A percentile compares a stretch with the other conserved stretches of the same genome.
Evolutionary conservation across 805 yeast genomes (phyloP).

Genomic region (Wickerhamomyces kurtzmanii): DNA sequence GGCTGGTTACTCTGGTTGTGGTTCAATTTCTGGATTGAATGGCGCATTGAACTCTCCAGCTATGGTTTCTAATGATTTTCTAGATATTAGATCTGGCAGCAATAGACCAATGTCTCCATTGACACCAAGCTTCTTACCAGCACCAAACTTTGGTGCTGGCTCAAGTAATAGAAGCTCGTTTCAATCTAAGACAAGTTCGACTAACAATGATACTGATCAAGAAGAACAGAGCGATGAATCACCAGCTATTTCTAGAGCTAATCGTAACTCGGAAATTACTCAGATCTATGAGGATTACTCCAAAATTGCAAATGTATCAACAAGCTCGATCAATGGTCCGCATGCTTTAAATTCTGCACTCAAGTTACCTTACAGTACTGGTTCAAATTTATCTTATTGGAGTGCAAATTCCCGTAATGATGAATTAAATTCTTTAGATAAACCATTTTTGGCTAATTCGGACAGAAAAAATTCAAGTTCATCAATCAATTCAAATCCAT

Average conservation of each 20-base stretch:
- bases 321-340: background rate
- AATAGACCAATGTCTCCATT: conserved; percentile 21
- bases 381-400: too few species aligned
- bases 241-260: conserved; percentile 4
- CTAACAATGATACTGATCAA: conserved; percentile 8
- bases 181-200: conserved; percentile 11
- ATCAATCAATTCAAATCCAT: background rate
- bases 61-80: conserved; percentile 23
- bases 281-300: conserved; percentile 23
- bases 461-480: conserved; percentile 2
- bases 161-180: conserved; percentile 11
- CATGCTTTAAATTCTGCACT: conserved; percentile 3
- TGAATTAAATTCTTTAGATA: conserved; percentile 3
- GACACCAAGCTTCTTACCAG: conserved; percentile 27
- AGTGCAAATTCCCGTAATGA: too few species aligned
- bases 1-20: conserved; percentile 69
- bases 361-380: too few species aligned
- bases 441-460: conserved; percentile 1
- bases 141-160: conserved; percentile 15
- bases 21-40: conserved; percentile 51
- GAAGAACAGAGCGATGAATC: conserved; percentile 6
- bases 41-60: conserved; percentile 51
- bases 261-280: conserved; percentile 16
- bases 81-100: conserved; percentile 10
- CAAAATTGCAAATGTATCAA: conserved; percentile 9